Base-by-base conservation (phyloP, 2,329 filamentous ascomycete genomes). In the Fusarium verrucosum region DNA sequence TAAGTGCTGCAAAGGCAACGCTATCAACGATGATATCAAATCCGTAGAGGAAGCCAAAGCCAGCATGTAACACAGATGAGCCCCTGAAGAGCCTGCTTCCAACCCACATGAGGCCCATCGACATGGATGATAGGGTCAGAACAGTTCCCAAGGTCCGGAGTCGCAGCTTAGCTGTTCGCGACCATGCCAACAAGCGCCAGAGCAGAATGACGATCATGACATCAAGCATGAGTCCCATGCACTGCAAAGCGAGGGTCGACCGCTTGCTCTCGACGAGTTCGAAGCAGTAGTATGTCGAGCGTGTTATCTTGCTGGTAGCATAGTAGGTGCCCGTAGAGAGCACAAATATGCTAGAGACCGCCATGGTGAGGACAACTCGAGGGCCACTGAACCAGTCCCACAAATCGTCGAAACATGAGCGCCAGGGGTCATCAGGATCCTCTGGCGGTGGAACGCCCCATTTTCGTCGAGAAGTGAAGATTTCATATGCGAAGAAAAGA, bases 251-350 rank as follows among this genome's bases (percentile, higher is more conserved):
- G 1, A 81, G 62, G 2, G 80, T 73, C 17, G 71, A 71, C 6
- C 72, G 67, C 4, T 72, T 72, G 46, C 74, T 78, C 50, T 85
- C 83, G 14, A 77, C 59, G 5, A 76, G 65, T 6, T 75, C 63
- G 17, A 83, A 81, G 66, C 85, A 87, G 53, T 85, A 79, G 55
- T 82, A 85, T 0, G 82, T 84, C 13, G 84, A 85, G n/a, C 69
- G 73, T 17, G 72, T 68, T 4, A 75, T 74, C n/a, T 78, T 76
- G 14, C 75, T 74, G 4, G 77, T 67, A 16, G 79, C 74, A 4
- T 79, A 69, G 52, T 77, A 83, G 4, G 80, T 77, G 4, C 82
- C 82, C 5, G 75, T 74, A 11, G 77, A 75, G 36, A 85, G 74
- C n/a, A 80, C 55, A 17, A 78, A 7, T 7, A 75, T 74, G 40